A percentile compares a stretch with the other conserved stretches of the same genome.
Evolutionary conservation across 306 rosid genomes (phyloP).

Genomic region (Lathyrus aphaca): DNA sequence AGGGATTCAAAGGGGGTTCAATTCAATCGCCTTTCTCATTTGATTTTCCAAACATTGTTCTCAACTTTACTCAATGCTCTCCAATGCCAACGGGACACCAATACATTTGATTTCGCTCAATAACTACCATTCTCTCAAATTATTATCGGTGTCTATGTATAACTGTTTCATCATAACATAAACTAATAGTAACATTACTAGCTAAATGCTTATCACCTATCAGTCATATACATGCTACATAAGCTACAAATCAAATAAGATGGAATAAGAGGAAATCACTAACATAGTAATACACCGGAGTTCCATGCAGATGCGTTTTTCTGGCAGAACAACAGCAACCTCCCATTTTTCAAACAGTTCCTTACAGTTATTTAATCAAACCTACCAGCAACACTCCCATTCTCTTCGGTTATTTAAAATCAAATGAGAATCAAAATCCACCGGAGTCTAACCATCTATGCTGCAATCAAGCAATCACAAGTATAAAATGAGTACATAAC

Average conservation of each 20-base stretch:
- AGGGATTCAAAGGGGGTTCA: too few species aligned
- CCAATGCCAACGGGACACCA: not conserved
- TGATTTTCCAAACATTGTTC: too few species aligned
- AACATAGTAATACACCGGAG: conserved; percentile 84
- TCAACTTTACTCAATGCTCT: too few species aligned
- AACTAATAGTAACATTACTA: not conserved
- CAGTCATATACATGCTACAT: not conserved
- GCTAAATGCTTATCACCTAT: conserved; percentile 8
- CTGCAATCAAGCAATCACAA: conserved; percentile 35
- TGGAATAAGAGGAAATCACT: conserved; percentile 48
- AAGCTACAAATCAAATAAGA: conserved; percentile 31
- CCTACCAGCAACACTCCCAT: conserved; percentile 42
- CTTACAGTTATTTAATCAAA: conserved; percentile 45
- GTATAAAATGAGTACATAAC: conserved; percentile 13
- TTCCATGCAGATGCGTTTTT: conserved; percentile 71
- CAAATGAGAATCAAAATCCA: conserved; percentile 30
- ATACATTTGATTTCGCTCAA: not conserved
- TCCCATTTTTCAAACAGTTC: conserved; percentile 64
- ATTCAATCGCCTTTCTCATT: too few species aligned
- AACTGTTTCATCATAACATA: not conserved
- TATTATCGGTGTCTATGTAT: not conserved
- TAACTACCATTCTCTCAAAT: not conserved
- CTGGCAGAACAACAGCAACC: conserved; percentile 92
- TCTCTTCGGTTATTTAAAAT: conserved; percentile 45
- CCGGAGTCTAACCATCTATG: conserved; percentile 14